Conservation (phyloP, 2,329 filamentous ascomycete species). For the Ophiostoma australiae region DNA sequence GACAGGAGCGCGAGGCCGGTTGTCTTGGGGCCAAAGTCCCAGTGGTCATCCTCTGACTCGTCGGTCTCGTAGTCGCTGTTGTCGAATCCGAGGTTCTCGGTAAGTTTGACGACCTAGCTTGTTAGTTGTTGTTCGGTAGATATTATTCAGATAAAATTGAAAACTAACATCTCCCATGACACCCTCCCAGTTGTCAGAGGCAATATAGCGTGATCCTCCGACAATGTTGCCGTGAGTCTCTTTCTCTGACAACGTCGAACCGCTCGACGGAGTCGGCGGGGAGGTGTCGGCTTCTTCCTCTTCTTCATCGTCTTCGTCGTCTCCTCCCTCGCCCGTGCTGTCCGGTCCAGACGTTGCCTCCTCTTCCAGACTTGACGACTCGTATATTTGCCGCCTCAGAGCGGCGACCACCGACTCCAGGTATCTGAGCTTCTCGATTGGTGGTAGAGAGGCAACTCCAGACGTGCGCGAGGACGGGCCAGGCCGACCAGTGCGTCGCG, state of each 20-base stretch:
- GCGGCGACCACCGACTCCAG: conserved; percentile 22
- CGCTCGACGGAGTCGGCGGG: background rate
- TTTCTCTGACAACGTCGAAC: background rate
- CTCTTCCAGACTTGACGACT: background rate
- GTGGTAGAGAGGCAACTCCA: conserved; percentile 12
- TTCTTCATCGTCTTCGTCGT: conserved; percentile 12
- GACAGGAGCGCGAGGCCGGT: conserved; percentile 28
- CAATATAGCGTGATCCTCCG: conserved; percentile 31
- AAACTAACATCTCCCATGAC: conserved; percentile 29
- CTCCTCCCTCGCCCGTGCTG: background rate
- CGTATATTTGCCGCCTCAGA: conserved; percentile 3
- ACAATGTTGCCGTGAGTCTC: conserved; percentile 21
- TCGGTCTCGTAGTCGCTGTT: background rate
- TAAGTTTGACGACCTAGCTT: conserved; percentile 21
- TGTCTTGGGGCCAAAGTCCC: conserved; percentile 19
- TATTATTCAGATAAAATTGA: background rate
- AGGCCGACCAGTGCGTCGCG: background rate
- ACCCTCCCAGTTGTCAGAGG: conserved; percentile 33
- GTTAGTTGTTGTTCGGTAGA: background rate
- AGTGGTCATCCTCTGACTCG: conserved; percentile 20
- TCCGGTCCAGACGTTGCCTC: background rate
- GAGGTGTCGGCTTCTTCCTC: background rate
- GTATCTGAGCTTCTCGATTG: conserved; percentile 18
- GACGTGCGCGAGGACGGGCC: background rate
- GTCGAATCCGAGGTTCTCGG: conserved; percentile 22